These are phyloP conservation scores for Condylostoma magnum DNA, from an alignment of 169 alveolate genomes.

Conservation along the genomic window DNA sequence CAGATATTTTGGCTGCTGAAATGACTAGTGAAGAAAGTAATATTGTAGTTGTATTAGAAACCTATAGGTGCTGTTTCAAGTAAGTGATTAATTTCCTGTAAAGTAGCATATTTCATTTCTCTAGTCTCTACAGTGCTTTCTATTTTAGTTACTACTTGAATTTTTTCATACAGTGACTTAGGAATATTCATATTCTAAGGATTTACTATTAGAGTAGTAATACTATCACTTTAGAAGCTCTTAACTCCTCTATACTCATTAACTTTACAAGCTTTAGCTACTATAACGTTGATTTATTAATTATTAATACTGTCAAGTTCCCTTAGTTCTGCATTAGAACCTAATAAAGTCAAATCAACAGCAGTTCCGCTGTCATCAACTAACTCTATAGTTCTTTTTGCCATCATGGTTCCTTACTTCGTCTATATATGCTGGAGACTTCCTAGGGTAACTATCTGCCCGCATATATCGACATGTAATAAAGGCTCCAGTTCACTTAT, in stretches of 20 bases:
- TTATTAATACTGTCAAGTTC: background rate
- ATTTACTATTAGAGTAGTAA: too few relatives aligned
- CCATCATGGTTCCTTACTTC: background rate
- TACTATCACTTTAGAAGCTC: too few relatives aligned
- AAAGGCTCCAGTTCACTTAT: background rate
- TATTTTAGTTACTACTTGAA: too few relatives aligned
- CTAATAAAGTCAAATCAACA: constrained; percentile 19
- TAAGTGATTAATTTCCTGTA: too few relatives aligned
- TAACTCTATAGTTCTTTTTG: background rate
- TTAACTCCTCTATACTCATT: background rate
- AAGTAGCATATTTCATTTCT: too few relatives aligned
- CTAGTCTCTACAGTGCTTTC: too few relatives aligned
- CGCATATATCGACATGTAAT: constrained; percentile 10
- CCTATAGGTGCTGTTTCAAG: too few relatives aligned
- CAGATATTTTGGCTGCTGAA: background rate
- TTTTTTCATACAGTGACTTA: too few relatives aligned
- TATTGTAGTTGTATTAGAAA: too few relatives aligned
- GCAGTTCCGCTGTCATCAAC: background rate
- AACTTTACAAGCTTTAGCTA: background rate
- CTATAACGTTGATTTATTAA: background rate
- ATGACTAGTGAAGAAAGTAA: too few relatives aligned
- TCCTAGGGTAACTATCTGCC: background rate
- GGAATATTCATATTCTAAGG: too few relatives aligned
- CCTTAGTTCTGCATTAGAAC: too few relatives aligned
- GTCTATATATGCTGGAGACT: background rate